Conservation (phyloP, 2,329 filamentous ascomycete species). For the Colletotrichum musicola region DNA sequence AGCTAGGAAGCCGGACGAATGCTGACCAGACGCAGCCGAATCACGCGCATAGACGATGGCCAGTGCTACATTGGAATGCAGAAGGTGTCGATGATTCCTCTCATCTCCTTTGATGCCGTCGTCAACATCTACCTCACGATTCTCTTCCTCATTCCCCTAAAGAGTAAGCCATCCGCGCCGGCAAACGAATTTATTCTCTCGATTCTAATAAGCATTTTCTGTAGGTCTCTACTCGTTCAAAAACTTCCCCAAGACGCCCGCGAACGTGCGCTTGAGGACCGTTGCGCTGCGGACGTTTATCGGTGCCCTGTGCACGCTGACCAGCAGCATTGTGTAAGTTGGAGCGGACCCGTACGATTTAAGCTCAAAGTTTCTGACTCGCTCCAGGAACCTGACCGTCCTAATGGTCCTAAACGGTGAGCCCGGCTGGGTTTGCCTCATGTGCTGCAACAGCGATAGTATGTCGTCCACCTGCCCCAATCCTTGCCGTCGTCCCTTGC, state of each 20-base stretch:
- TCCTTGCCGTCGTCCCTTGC: background rate
- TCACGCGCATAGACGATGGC: constrained; percentile 66
- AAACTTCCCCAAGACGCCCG: constrained; percentile 55
- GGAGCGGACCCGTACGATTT: constrained; percentile 2
- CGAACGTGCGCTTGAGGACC: constrained; percentile 59
- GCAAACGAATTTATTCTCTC: too few relatives aligned
- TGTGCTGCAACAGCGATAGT: constrained; percentile 75
- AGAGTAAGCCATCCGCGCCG: constrained; percentile 54
- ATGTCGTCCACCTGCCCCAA: constrained; percentile 41
- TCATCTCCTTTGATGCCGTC: constrained; percentile 71
- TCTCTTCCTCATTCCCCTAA: constrained; percentile 72
- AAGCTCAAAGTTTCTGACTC: constrained; percentile 17
- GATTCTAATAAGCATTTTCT: too few relatives aligned
- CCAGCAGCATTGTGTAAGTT: constrained; percentile 68
- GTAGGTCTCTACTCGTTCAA: constrained; percentile 68
- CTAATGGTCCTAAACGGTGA: constrained; percentile 71
- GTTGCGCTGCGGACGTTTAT: constrained; percentile 71
- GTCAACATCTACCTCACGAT: constrained; percentile 74
- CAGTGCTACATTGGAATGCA: constrained; percentile 74
- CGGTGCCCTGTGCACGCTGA: constrained; percentile 68
- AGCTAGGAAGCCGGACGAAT: background rate
- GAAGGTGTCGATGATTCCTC: constrained; percentile 68
- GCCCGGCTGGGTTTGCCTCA: constrained; percentile 74
- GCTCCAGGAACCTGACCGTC: constrained; percentile 67
- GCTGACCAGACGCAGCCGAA: constrained; percentile 58